Conservation (phyloP, 441 rosid species). For the Gossypium trilobum region DNA sequence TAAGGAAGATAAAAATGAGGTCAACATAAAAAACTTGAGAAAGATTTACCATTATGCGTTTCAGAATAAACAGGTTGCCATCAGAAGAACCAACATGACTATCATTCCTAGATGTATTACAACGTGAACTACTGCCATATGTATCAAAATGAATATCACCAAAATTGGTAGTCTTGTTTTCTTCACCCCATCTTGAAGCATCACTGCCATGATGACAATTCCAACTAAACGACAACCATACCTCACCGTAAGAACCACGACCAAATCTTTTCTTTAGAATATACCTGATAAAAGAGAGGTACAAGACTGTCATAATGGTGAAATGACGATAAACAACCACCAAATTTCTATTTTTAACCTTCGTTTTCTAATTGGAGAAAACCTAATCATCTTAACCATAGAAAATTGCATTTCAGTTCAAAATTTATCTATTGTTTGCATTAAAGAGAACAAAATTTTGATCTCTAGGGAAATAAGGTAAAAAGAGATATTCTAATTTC, state of each 20-base stretch:
- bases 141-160: conserved; percentile 24
- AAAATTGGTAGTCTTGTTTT: conserved; percentile 32
- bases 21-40: not conserved
- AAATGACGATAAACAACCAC: not conserved
- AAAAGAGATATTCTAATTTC: not conserved
- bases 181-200: conserved; percentile 36
- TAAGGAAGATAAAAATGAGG: not conserved
- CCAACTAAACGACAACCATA: conserved; percentile 90
- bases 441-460: not conserved
- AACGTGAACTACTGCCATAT: conserved; percentile 25
- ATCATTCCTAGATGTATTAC: conserved; percentile 33
- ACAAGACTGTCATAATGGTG: conserved; percentile 16
- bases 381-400: not conserved
- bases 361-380: not conserved
- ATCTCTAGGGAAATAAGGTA: not conserved
- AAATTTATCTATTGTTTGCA: not conserved
- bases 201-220: conserved; percentile 49
- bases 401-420: not conserved
- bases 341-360: not conserved
- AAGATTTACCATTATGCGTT: conserved; percentile 78
- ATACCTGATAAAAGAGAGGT: conserved; percentile 41
- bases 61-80: conserved; percentile 56
- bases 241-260: conserved; percentile 93
- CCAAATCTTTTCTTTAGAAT: conserved; percentile 78
- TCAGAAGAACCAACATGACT: conserved; percentile 35